These are phyloP conservation scores for Trapa bicornis DNA, from an alignment of 345 rosid genomes.

Conservation along the genomic window DNA sequence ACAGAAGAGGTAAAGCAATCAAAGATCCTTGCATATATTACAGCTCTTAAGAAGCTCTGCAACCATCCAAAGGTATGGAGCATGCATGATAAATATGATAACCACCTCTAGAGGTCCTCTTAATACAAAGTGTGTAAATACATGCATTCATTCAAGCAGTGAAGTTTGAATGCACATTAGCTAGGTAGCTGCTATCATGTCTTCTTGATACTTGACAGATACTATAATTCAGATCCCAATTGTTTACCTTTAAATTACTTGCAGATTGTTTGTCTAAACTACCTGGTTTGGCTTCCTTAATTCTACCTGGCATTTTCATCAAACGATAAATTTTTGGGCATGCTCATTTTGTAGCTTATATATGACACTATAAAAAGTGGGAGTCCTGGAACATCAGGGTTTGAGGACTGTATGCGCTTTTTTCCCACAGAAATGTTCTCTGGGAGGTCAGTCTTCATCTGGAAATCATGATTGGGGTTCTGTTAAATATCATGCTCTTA, in stretches of 20 bases:
- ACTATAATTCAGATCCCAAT: background rate
- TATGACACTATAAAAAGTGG: constrained; percentile 73
- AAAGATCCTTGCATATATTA: constrained; percentile 91
- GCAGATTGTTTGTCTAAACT: background rate
- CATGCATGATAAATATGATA: background rate
- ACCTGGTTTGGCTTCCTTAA: background rate
- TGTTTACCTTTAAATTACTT: background rate
- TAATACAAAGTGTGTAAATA: background rate
- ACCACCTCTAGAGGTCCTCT: background rate
- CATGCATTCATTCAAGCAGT: background rate
- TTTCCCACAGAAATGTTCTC: constrained; percentile 94
- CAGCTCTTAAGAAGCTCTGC: constrained; percentile 99
- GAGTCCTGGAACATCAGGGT: constrained; percentile 72
- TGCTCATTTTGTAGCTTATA: constrained; percentile 52
- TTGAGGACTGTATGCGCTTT: constrained; percentile 72
- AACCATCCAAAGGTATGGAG: constrained; percentile 91
- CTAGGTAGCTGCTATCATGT: background rate
- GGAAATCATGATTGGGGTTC: constrained; percentile 1
- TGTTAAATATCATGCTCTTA: constrained; percentile 9
- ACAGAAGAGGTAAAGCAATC: constrained; percentile 70
- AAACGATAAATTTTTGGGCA: constrained; percentile 10
- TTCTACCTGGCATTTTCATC: background rate
- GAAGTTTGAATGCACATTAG: background rate
- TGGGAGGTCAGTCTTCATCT: constrained; percentile 45
- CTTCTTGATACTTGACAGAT: background rate